phyloP scores from a whole-genome alignment of 2,329 filamentous ascomycete genomes.

The Fusarium nodosum region DNA sequence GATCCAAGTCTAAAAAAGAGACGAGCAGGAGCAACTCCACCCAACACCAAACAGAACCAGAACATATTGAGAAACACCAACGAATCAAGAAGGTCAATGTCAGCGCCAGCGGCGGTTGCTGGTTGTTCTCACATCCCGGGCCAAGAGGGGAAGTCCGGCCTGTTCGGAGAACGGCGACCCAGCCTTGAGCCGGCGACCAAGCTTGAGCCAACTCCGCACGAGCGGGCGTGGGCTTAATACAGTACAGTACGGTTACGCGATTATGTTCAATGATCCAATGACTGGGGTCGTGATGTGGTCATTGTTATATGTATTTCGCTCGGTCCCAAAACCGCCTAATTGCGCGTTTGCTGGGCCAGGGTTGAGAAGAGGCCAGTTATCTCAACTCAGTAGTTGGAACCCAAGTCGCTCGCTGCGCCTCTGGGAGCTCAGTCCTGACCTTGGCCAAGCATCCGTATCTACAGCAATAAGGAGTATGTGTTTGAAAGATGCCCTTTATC shows the following conservation, averaged over 20 bases:
- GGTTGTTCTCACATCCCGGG: constrained; percentile 41
- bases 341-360: constrained; percentile 5
- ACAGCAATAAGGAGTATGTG: neutral
- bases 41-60: neutral
- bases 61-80: constrained; percentile 12
- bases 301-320: constrained; percentile 40
- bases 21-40: constrained; percentile 21
- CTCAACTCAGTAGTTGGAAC: constrained; percentile 1
- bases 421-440: neutral
- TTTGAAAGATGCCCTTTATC: constrained; percentile 3
- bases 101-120: constrained; percentile 35
- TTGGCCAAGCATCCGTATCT: neutral
- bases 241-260: constrained; percentile 18
- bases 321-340: constrained; percentile 26
- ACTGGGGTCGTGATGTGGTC: constrained; percentile 42
- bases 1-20: constrained; percentile 19
- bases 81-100: constrained; percentile 23
- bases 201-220: constrained; percentile 42
- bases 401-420: constrained; percentile 10
- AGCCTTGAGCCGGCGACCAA: constrained; percentile 21
- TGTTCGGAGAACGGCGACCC: constrained; percentile 41
- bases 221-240: constrained; percentile 46
- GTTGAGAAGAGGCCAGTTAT: constrained; percentile 14
- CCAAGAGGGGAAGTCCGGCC: constrained; percentile 40
- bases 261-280: constrained; percentile 43